Conservation (phyloP, 768 basidiomycete genomes). For the Tylopilus subfusipes region DNA sequence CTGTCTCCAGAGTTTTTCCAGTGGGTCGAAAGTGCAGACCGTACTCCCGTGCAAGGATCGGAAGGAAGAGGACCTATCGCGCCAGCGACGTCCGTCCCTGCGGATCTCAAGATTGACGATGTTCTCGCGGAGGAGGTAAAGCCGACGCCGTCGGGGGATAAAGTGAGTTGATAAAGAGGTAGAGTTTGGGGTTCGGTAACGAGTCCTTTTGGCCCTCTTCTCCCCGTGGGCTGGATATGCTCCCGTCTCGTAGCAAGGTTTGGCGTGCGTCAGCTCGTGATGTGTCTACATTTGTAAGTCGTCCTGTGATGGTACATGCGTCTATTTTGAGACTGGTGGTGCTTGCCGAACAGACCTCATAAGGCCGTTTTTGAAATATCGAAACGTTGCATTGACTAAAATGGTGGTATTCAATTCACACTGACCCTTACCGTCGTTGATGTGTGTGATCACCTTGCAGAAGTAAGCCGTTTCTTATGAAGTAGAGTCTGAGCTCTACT, state of each 20-base stretch:
- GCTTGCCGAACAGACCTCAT: not conserved
- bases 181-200: not conserved
- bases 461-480: not conserved
- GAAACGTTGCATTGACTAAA: not conserved
- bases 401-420: not conserved
- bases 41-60: slow-evolving; percentile 23
- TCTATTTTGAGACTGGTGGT: not conserved
- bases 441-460: not conserved
- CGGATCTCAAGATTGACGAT: not conserved
- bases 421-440: not conserved
- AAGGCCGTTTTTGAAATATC: not conserved
- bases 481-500: not conserved
- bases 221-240: not conserved
- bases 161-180: not conserved
- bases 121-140: not conserved
- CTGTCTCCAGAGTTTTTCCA: slow-evolving; percentile 63
- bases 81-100: not conserved
- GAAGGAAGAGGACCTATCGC: slow-evolving; percentile 4
- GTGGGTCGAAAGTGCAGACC: slow-evolving; percentile 52
- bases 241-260: not conserved
- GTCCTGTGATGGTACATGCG: not conserved
- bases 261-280: not conserved
- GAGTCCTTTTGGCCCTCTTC: not conserved
- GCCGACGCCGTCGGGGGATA: not conserved
- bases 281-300: not conserved